A percentile compares a stretch with the other conserved stretches of the same genome.
phyloP scores from a whole-genome alignment of 345 rosid species.

The Trapa bicornis region DNA sequence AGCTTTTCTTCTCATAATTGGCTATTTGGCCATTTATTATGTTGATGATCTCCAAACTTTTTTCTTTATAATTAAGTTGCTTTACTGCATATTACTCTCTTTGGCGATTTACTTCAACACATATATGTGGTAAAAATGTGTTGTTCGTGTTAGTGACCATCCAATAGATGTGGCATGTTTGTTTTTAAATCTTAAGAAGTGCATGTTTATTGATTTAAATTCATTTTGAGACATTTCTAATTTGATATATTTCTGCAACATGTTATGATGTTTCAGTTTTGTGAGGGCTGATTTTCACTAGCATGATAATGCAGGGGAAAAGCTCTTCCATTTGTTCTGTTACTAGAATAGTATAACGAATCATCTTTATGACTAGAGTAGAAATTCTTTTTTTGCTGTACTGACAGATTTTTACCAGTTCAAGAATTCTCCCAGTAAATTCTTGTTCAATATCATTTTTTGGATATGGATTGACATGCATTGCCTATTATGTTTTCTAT shows the following conservation, averaged over 20 bases:
- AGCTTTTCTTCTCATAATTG: constrained; percentile 7
- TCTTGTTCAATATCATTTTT: constrained; percentile 9
- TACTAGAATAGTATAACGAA: constrained; percentile 1
- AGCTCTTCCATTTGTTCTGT: not conserved
- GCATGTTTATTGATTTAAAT: not conserved
- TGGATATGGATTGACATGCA: constrained; percentile 11
- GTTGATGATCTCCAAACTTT: not conserved
- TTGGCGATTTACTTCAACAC: not conserved
- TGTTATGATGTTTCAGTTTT: not conserved
- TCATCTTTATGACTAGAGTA: constrained; percentile 13
- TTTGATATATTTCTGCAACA: not conserved
- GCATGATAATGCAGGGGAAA: not conserved
- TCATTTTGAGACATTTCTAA: not conserved
- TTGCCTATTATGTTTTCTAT: constrained; percentile 19
- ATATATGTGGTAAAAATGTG: not conserved
- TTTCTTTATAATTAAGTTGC: not conserved
- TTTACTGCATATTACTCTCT: not conserved
- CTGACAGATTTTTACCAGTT: constrained; percentile 6
- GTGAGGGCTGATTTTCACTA: not conserved
- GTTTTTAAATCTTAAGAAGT: not conserved
- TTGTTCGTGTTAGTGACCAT: not conserved
- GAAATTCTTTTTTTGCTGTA: not conserved
- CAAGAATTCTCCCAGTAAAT: constrained; percentile 7
- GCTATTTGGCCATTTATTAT: not conserved
- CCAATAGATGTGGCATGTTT: not conserved